A percentile compares a stretch with the other conserved stretches of the same genome.
Conservation (phyloP, 2,329 filamentous ascomycete species). For the Bipolaris zeicola region DNA sequence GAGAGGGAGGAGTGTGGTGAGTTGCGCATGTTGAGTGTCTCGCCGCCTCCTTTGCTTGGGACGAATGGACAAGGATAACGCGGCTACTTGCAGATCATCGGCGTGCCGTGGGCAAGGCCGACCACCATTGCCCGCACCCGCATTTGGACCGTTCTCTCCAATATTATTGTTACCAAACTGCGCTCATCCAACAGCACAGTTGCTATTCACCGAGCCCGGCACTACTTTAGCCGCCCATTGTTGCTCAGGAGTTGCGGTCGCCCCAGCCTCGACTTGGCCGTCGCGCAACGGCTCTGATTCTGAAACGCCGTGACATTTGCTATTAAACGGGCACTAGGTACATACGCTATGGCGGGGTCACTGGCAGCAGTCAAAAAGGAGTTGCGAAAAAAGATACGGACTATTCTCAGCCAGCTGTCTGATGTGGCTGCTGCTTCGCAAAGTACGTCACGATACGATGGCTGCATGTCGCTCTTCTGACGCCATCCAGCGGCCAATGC, state of each 20-base stretch:
- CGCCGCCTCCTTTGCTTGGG: slow-evolving; percentile 20
- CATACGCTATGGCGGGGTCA: slow-evolving; percentile 50
- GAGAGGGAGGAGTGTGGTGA: slow-evolving; percentile 11
- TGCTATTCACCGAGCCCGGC: neutral
- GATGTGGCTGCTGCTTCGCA: slow-evolving; percentile 68
- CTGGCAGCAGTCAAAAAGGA: slow-evolving; percentile 75
- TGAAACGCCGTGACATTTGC: slow-evolving; percentile 21
- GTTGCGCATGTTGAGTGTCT: slow-evolving; percentile 21
- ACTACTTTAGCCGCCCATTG: neutral
- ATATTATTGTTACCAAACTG: neutral
- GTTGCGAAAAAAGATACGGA: slow-evolving; percentile 72
- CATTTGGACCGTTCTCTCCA: slow-evolving; percentile 12
- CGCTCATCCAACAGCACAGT: neutral
- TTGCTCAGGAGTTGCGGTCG: neutral
- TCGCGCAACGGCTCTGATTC: slow-evolving; percentile 9
- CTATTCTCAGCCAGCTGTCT: slow-evolving; percentile 65
- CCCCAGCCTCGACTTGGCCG: slow-evolving; percentile 1
- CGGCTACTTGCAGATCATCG: slow-evolving; percentile 38
- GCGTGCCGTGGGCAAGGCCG: slow-evolving; percentile 20
- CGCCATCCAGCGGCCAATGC: slow-evolving; percentile 64
- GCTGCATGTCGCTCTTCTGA: slow-evolving; percentile 17
- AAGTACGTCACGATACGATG: slow-evolving; percentile 63
- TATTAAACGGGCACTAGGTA: neutral
- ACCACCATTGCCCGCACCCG: slow-evolving; percentile 23
- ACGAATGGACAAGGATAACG: slow-evolving; percentile 28